phyloP scores from a whole-genome alignment of 768 basidiomycete genomes.

The Hygrophorus russula region DNA sequence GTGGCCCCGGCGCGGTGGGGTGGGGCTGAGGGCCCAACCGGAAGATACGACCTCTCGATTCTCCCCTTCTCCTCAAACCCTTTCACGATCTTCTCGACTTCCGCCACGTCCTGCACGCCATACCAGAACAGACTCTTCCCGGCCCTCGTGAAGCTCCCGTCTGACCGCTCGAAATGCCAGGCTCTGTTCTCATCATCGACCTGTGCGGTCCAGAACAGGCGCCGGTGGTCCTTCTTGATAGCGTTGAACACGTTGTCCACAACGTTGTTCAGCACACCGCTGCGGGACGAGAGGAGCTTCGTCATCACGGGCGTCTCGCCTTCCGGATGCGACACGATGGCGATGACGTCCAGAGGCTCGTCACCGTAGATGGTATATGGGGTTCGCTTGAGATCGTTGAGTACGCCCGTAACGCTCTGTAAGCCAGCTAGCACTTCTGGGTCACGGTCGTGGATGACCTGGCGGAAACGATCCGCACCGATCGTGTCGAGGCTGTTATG shows the following conservation, averaged over 20 bases:
- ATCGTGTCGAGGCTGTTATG: slow-evolving; percentile 71
- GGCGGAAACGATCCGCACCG: slow-evolving; percentile 89
- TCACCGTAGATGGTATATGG: slow-evolving; percentile 97
- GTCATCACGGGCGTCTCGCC: slow-evolving; percentile 87
- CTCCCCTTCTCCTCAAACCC: slow-evolving; percentile 66
- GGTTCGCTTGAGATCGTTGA: slow-evolving; percentile 68
- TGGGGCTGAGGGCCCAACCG: slow-evolving; percentile 66
- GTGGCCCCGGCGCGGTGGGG: slow-evolving; percentile 32
- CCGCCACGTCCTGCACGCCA: slow-evolving; percentile 81
- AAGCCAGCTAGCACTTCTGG: slow-evolving; percentile 78
- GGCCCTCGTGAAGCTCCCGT: slow-evolving; percentile 93
- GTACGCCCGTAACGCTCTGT: slow-evolving; percentile 79
- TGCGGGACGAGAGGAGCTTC: slow-evolving; percentile 81
- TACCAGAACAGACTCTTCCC: slow-evolving; percentile 98
- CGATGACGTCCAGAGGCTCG: slow-evolving; percentile 91
- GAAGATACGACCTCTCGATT: slow-evolving; percentile 83
- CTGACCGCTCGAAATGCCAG: slow-evolving; percentile 98
- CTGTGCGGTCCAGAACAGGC: slow-evolving; percentile 96
- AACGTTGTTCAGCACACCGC: slow-evolving; percentile 87
- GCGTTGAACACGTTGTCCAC: slow-evolving; percentile 95
- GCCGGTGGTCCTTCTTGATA: slow-evolving; percentile 90
- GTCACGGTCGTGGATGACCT: slow-evolving; percentile 92
- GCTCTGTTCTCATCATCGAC: slow-evolving; percentile 93
- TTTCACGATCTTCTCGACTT: slow-evolving; percentile 81
- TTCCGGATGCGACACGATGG: slow-evolving; percentile 85